Evolutionary conservation across 495 filamentous ascomycete genomes (phyloP), one percentile per base, ranked within the genome.

Genomic region (Echria macrotheca): DNA sequence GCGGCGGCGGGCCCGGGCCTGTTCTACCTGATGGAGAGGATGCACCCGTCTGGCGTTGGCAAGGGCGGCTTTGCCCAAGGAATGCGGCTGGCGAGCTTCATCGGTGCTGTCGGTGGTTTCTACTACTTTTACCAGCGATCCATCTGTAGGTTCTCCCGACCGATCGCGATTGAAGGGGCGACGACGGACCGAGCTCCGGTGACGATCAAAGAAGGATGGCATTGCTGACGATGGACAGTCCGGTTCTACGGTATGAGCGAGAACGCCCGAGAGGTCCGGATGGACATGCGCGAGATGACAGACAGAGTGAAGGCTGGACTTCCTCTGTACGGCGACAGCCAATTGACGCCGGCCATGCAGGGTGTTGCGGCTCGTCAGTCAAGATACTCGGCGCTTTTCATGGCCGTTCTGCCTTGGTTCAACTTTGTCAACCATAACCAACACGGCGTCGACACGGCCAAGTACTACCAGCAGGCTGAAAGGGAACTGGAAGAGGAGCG

Each of bases 241-340:
- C 88, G 93, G 39, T 96, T 98, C 74, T 96, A 96, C 75, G 93
- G 93, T 53, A 86, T 87, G 71, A 80, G 78, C 25, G 93, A 98
- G 65, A 97, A 98, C 71, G 69, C 80, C 35, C 82, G 94, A 48
- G 93, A 98, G 63, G 72, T 91, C 23, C 87, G 96, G 32, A 86
- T 91, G 83, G 93, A 98, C 64, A 98, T 96, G 89, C 80, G 79
- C 47, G 93, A 98, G 74, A 98, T 98, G 93, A 90, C 95, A 4
- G 79, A 82, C 61, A 90, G 87, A 65, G 90, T 96, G 58, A 97
- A 97, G 75, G 80, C 73, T 40, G 91, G 89, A 39, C 78, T 95
- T 68, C 81, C 94, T 15, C 70, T 97, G n/a, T 98, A 98, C 66
- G 93, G 93, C 49, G 77, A 73, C 46, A 89, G 85, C 47, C 71